These are phyloP conservation scores for Clonostachys byssicola DNA, from an alignment of 2,329 filamentous ascomycete genomes.

Conservation along the genomic window DNA sequence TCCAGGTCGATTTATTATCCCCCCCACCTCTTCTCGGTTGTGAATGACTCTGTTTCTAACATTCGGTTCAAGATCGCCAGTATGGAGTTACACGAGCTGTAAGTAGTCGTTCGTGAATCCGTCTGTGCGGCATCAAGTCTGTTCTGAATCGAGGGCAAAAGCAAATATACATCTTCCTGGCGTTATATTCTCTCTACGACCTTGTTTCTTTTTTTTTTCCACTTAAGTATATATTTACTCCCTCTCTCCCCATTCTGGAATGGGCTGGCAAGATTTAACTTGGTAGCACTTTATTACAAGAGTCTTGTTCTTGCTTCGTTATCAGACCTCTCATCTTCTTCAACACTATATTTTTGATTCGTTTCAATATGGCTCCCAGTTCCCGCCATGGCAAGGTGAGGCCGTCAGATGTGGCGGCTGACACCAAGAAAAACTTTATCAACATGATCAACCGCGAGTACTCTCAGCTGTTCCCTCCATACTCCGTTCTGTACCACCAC, in stretches of 20 bases:
- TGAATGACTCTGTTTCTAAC: constrained; percentile 25
- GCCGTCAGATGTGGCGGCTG: constrained; percentile 62
- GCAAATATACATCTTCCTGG: no score
- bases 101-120: no score
- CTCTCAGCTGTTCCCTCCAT: constrained; percentile 47
- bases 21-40: constrained; percentile 15
- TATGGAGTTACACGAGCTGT: constrained; percentile 22
- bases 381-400: constrained; percentile 23
- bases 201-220: no score
- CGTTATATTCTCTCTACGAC: no score
- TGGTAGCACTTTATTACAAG: background rate
- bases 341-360: background rate
- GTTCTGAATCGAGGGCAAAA: no score
- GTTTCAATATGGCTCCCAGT: constrained; percentile 19
- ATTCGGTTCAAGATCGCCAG: constrained; percentile 21
- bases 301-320: background rate
- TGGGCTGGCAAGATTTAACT: background rate
- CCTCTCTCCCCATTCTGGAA: background rate
- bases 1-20: background rate
- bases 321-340: background rate
- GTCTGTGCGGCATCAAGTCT: no score
- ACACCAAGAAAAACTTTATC: constrained; percentile 68
- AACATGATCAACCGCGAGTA: constrained; percentile 58
- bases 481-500: constrained; percentile 55
- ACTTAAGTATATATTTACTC: no score